Conservation (phyloP, 108 stramenopile species). For the Mediolabrus comicus region DNA sequence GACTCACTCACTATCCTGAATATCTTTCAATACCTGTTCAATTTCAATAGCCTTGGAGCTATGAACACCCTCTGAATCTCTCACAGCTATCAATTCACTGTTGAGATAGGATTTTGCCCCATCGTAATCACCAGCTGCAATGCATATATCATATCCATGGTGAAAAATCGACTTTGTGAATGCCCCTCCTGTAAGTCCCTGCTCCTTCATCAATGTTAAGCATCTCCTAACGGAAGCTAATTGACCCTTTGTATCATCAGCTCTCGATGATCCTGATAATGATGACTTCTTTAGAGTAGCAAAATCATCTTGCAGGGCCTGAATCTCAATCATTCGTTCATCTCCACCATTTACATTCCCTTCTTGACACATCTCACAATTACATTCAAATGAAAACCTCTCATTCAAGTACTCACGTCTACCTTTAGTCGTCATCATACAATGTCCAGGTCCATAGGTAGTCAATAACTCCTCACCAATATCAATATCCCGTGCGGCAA, state of each 20-base stretch:
- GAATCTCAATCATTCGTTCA: constrained; percentile 19
- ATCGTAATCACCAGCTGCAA: constrained; percentile 6
- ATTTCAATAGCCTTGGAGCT: constrained; percentile 11
- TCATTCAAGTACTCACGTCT: constrained; percentile 16
- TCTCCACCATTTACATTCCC: constrained; percentile 21
- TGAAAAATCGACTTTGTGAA: constrained; percentile 12
- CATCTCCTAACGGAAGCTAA: not conserved
- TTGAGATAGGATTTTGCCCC: constrained; percentile 3
- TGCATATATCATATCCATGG: constrained; percentile 8
- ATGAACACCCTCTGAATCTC: constrained; percentile 11
- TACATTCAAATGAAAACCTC: constrained; percentile 19
- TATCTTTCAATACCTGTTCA: not conserved
- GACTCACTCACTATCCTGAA: not conserved
- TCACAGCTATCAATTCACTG: constrained; percentile 1
- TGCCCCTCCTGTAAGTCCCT: constrained; percentile 4
- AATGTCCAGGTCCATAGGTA: constrained; percentile 10
- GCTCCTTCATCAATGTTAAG: constrained; percentile 9
- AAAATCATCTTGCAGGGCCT: constrained; percentile 13
- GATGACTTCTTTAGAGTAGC: constrained; percentile 1
- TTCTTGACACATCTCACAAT: constrained; percentile 27
- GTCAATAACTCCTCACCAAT: constrained; percentile 8
- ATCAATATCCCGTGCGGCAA: constrained; percentile 15
- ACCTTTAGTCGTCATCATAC: not conserved
- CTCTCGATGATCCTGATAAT: not conserved
- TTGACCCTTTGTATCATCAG: not conserved